Conservation (phyloP, 805 yeast genomes). For the Saccharomyces paradoxus region DNA sequence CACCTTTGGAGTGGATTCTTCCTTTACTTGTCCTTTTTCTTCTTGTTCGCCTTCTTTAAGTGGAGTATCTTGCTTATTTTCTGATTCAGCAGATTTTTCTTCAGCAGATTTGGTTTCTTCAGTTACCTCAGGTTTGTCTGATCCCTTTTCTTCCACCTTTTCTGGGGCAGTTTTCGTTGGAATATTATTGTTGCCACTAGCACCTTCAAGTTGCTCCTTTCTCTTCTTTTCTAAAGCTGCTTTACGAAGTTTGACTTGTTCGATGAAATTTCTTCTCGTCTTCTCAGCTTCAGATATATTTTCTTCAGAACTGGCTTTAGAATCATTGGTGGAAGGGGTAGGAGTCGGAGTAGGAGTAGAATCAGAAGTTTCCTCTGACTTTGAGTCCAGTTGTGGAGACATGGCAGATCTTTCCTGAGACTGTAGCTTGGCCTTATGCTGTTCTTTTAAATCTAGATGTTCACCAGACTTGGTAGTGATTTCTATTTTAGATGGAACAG, state of each 20-base stretch:
- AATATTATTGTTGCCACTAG: constrained; percentile 1
- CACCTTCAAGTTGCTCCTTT: constrained; percentile 4
- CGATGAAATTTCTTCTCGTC: constrained; percentile 26
- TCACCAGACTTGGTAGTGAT: constrained; percentile 31
- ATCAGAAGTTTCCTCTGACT: constrained; percentile 2
- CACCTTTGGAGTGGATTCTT: constrained; percentile 5
- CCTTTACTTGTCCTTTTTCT: constrained; percentile 1
- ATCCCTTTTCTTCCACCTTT: background rate
- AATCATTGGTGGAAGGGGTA: background rate
- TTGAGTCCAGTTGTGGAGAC: background rate
- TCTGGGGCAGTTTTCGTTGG: background rate
- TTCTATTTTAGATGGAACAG: constrained; percentile 22
- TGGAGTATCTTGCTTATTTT: constrained; percentile 8
- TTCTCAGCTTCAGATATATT: constrained; percentile 21
- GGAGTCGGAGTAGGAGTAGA: background rate
- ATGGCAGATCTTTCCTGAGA: background rate
- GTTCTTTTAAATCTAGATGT: constrained; percentile 22
- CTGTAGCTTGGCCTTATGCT: constrained; percentile 9
- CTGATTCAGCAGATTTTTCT: constrained; percentile 4
- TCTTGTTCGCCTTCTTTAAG: constrained; percentile 8
- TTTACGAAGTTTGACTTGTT: constrained; percentile 28
- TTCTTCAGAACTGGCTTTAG: constrained; percentile 3
- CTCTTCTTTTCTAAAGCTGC: constrained; percentile 26
- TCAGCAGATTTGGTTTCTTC: constrained; percentile 1
- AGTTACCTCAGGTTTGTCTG: background rate